Base-by-base conservation (phyloP, 345 rosid species). In the Aethionema arabicum region DNA sequence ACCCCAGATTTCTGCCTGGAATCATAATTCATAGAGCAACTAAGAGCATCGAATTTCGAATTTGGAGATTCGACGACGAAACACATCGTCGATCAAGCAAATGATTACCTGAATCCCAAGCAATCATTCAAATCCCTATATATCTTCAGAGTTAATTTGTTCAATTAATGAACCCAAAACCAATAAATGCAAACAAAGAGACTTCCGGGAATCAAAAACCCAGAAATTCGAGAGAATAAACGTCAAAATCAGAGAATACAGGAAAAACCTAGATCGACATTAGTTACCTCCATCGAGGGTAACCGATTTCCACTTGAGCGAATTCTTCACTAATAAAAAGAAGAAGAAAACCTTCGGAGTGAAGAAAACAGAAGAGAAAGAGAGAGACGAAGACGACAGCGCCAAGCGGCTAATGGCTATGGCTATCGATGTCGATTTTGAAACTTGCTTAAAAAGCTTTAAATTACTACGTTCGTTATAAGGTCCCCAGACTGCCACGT, bases 371-470 rank as follows among this genome's bases (percentile, higher is more conserved):
- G n/a, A 39, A 35, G 56, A 49, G 64, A 35, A 27, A 30, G 52
- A 30, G 5, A 0, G 62, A 61, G 73, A 35, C 27, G 55, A 54
- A 56, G 69, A 64, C 21, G 65, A 71, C 70, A 71, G 50, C 12
- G 61, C 70, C 65, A 64, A 64, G 75, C 70, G 70, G 69, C 70
- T 64, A 21, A 58, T 71, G 75, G 66, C 70, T 56, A 58, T 51
- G 41, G 39, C 10, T 21, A 21, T 10, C n/a, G 21, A 5, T 11
- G 8, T 16, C 44, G 61, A 43, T 54, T 52, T 41, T 41, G 52
- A 40, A 43, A 36, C 61, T 71, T 63, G 56, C 38, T 59, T 58
- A 59, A 30, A 48, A 36, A 29, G 65, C 54, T 37, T 70, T 63
- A 38, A 38, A 6, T 35, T 35, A 5, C 6, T 38, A 8, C 13